These are phyloP conservation scores for Neurospora sp. DNA, from an alignment of 495 filamentous ascomycete genomes.

Conservation along the genomic window DNA sequence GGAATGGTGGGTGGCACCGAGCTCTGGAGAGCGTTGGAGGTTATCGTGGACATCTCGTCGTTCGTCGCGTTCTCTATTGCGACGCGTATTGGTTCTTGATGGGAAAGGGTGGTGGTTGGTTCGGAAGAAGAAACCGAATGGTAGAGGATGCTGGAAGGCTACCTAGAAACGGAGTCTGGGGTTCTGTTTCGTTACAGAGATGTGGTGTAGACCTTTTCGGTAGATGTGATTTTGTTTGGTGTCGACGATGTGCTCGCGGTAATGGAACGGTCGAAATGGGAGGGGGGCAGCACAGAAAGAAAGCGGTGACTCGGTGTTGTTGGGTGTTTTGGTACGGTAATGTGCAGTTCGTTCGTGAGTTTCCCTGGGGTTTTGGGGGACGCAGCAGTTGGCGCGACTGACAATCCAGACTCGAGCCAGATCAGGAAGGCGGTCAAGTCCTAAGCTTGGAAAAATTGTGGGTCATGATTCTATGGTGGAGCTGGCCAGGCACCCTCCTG, in stretches of 20 bases:
- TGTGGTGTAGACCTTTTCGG: background rate
- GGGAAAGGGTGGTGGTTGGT: background rate
- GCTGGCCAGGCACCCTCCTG: background rate
- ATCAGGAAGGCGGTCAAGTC: conserved; percentile 2
- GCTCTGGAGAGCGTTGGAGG: conserved; percentile 57
- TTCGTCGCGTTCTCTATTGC: background rate
- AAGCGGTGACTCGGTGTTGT: background rate
- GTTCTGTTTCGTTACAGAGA: background rate
- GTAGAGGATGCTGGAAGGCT: background rate
- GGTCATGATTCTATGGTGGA: background rate
- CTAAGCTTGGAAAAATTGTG: background rate
- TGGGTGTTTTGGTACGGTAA: background rate
- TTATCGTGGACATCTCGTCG: conserved; percentile 62
- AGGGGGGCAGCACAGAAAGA: background rate
- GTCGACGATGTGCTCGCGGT: background rate
- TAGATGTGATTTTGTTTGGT: background rate
- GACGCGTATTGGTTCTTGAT: background rate
- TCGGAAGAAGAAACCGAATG: background rate
- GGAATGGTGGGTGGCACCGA: conserved; percentile 69
- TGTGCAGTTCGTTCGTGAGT: background rate
- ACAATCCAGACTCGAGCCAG: background rate
- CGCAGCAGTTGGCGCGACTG: background rate
- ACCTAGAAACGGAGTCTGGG: background rate
- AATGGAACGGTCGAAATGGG: background rate
- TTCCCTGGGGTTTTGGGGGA: background rate